Base-by-base conservation (phyloP, 164 flowering plant species). In the Vitis labrusca region DNA sequence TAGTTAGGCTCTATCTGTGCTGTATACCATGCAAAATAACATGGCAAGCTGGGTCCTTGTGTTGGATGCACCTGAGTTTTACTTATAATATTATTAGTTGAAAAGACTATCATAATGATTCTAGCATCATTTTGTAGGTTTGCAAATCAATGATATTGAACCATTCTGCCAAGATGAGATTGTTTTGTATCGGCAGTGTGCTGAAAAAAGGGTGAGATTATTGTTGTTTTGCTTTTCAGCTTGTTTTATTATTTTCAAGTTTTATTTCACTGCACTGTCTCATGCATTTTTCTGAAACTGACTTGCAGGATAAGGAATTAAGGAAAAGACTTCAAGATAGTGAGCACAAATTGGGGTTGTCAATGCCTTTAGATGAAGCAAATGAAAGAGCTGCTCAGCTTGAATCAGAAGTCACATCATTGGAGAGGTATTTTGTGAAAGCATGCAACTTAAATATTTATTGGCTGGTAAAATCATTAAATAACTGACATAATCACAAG, bases 91-190 rank as follows among this genome's bases (percentile, higher is more conserved):
- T 23, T 23, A 23, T 23, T 0, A 23, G 27, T 23, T 23, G 2
- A 23, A 23, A 23, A 23, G 27, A 23, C 27, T 2, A 23, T 23
- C 27, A 23, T 23, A 23, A 23, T 23, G 27, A 23, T 23, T 23
- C 27, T 23, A 23, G 27, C 27, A 23, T 23, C 55, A 30, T 80
- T 13, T 50, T 77, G 15, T 61, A 95, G 99, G 99, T 66, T 73
- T 95, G 85, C 98, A 93, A 77, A 77, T 95, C 76, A 89, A 93
- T 77, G 94, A 93, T 55, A 86, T 89, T 55, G 99, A 95, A 78
- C 99, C 97, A 47, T 95, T 95, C 71, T 93, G 98, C 76, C 99
- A 95, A 79, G 98, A 91, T 66, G 99, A 93, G 87, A 84, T 95
- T 85, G 93, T 78, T 62, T 44, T 95, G 63, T 95, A 93, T 65